Percentiles rank a stretch among this genome's conserved stretches.
These are phyloP conservation scores for Fusarium burgessii DNA, from an alignment of 2,329 filamentous ascomycete genomes.

Conservation along the genomic window DNA sequence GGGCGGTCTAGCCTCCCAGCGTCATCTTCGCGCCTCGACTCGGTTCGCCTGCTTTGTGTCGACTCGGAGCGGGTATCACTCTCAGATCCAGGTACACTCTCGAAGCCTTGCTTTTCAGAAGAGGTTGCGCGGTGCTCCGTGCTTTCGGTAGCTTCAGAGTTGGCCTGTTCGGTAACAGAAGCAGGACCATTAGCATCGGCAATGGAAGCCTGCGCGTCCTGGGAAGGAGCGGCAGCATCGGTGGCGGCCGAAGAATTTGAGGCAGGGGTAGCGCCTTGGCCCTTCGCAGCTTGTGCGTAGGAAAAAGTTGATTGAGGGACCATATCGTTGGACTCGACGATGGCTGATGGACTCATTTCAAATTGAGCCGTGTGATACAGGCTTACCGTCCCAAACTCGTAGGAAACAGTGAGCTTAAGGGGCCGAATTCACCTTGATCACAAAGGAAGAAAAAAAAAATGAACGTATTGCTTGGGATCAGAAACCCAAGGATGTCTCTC, in stretches of 20 bases:
- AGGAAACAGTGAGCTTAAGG: slow-evolving; percentile 31
- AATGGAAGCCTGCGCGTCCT: slow-evolving; percentile 47
- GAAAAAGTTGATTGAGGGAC: slow-evolving; percentile 77
- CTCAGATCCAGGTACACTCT: slow-evolving; percentile 53
- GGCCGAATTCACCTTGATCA: slow-evolving; percentile 39
- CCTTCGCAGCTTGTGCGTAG: slow-evolving; percentile 95
- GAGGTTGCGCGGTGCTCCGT: slow-evolving; percentile 38
- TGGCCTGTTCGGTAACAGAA: slow-evolving; percentile 43
- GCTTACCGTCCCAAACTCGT: slow-evolving; percentile 32
- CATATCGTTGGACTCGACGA: slow-evolving; percentile 57
- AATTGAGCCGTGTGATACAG: slow-evolving; percentile 35
- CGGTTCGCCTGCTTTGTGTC: slow-evolving; percentile 49
- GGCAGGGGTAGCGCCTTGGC: slow-evolving; percentile 63
- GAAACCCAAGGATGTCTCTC: slow-evolving; percentile 41
- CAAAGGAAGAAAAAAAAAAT: slow-evolving; percentile 23
- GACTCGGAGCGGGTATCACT: slow-evolving; percentile 53
- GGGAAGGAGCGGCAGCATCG: slow-evolving; percentile 41
- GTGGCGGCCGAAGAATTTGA: slow-evolving; percentile 46
- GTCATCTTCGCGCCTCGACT: slow-evolving; percentile 55
- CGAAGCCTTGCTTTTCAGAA: slow-evolving; percentile 52
- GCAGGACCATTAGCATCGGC: slow-evolving; percentile 29
- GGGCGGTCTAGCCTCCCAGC: slow-evolving; percentile 54
- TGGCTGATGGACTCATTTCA: slow-evolving; percentile 48
- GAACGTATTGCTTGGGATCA: slow-evolving; percentile 31
- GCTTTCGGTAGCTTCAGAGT: slow-evolving; percentile 42